phyloP scores from a whole-genome alignment of 2,329 filamentous ascomycete genomes.

The Penicillium decumbens region DNA sequence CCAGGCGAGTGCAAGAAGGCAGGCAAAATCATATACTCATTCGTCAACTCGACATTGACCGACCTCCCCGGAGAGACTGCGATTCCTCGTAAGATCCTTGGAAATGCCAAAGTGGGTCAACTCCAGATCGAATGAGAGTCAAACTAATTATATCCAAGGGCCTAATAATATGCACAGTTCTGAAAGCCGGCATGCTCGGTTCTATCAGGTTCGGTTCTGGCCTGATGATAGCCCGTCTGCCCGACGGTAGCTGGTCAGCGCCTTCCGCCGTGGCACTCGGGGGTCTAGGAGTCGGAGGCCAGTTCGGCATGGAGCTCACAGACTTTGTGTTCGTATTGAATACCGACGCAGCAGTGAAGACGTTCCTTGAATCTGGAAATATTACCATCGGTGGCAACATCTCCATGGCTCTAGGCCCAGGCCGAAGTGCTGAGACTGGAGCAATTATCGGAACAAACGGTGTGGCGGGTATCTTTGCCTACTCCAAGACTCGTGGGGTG shows the following conservation, averaged over 20 bases:
- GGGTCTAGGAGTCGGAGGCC: conserved; percentile 44
- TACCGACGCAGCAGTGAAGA: conserved; percentile 76
- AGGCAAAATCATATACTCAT: conserved; percentile 86
- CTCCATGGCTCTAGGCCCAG: conserved; percentile 85
- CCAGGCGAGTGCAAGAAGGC: conserved; percentile 94
- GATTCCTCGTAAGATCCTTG: conserved; percentile 80
- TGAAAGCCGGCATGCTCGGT: conserved; percentile 45
- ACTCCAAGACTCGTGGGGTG: conserved; percentile 92
- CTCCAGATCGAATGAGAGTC: background rate
- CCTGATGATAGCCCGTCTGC: conserved; percentile 43
- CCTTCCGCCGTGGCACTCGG: conserved; percentile 44
- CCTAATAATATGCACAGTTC: conserved; percentile 44
- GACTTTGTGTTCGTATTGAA: conserved; percentile 95
- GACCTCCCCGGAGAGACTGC: conserved; percentile 72
- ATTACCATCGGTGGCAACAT: conserved; percentile 91
- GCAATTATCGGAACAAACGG: conserved; percentile 81
- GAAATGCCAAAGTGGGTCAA: conserved; percentile 71
- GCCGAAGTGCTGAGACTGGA: conserved; percentile 88
- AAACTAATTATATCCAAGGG: conserved; percentile 29
- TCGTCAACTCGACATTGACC: conserved; percentile 82
- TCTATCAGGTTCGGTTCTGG: conserved; percentile 46
- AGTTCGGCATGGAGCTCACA: conserved; percentile 46
- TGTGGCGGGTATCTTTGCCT: conserved; percentile 85
- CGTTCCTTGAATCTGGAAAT: conserved; percentile 83
- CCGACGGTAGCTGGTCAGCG: conserved; percentile 46